Conservation (phyloP, 345 rosid species). For the Rhodomyrtus tomentosa region DNA sequence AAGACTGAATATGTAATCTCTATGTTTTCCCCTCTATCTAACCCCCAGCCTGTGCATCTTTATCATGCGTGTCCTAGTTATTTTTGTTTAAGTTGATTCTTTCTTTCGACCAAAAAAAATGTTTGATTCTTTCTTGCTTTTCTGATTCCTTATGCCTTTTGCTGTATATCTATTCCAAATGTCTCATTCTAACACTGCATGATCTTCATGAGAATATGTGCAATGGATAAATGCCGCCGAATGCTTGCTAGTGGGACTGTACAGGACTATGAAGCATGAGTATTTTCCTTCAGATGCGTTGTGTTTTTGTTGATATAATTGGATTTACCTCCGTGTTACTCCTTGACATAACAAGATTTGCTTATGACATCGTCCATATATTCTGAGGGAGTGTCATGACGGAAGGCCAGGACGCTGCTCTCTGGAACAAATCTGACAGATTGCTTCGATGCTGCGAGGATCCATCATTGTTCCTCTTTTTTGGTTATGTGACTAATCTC, state of each 20-base stretch:
- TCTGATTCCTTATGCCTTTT: background rate
- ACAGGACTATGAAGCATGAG: background rate
- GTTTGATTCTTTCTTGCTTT: background rate
- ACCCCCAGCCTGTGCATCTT: background rate
- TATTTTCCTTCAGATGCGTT: background rate
- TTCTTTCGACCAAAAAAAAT: too few species aligned
- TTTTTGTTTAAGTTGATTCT: background rate
- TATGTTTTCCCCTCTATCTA: background rate
- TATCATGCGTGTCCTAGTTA: background rate
- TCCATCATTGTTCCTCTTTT: background rate
- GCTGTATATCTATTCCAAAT: background rate
- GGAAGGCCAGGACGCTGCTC: background rate
- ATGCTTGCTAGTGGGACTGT: background rate
- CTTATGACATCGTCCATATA: slow-evolving; percentile 91
- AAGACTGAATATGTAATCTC: background rate
- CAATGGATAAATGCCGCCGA: background rate
- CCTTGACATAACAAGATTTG: slow-evolving; percentile 47
- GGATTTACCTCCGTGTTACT: background rate
- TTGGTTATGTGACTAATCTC: background rate
- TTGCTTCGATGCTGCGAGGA: background rate
- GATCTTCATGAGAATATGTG: background rate
- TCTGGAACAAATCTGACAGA: background rate
- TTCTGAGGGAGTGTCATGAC: slow-evolving; percentile 31
- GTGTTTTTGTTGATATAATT: background rate
- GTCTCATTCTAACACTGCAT: background rate